Percentiles rank a stretch among this genome's conserved stretches.
These are phyloP conservation scores for Uronychia setigera DNA, from an alignment of 73 alveolate species.

Conservation along the genomic window DNA sequence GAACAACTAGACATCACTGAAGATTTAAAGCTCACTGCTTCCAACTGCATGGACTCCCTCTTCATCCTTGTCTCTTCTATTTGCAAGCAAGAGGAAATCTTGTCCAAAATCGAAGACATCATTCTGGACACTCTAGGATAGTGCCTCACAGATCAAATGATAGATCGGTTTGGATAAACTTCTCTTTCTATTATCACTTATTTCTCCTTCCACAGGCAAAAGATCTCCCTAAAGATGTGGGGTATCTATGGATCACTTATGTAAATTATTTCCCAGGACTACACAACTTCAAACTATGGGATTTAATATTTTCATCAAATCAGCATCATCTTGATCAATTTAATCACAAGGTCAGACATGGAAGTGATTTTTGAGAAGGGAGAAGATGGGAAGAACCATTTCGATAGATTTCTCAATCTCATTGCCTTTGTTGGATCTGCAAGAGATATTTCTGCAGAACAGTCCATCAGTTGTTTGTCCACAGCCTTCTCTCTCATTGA, in stretches of 20 bases:
- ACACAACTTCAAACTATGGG: neutral
- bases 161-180: neutral
- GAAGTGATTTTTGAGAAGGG: neutral
- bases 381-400: neutral
- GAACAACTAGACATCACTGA: neutral
- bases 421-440: neutral
- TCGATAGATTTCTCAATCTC: neutral
- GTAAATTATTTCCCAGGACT: neutral
- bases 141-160: neutral
- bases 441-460: neutral
- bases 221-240: neutral
- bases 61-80: neutral
- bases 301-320: no score
- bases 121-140: neutral
- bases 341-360: neutral
- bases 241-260: neutral
- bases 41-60: neutral
- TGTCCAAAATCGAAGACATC: neutral
- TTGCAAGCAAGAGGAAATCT: neutral
- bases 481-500: neutral
- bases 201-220: neutral
- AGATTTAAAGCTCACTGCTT: neutral
- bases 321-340: neutral
- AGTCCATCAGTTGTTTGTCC: neutral
- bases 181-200: neutral